phyloP scores from a whole-genome alignment of 495 filamentous ascomycete genomes.

The Hypoxylon fuscum region DNA sequence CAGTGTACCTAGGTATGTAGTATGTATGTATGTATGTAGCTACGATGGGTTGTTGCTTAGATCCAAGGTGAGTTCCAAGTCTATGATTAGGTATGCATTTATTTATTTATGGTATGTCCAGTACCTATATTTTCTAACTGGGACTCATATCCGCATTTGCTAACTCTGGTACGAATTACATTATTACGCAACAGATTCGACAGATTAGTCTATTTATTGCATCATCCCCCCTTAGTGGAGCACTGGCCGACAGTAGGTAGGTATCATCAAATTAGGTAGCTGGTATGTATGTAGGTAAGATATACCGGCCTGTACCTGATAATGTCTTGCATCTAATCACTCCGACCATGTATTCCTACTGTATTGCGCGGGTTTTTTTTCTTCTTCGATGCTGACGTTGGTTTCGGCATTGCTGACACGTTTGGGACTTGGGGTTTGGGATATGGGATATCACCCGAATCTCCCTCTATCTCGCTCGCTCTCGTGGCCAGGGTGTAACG shows the following conservation, averaged over 20 bases:
- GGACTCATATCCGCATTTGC: too few species aligned
- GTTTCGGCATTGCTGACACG: conserved; percentile 7
- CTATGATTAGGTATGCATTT: too few species aligned
- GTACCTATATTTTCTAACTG: too few species aligned
- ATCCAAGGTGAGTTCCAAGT: too few species aligned
- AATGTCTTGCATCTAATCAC: neutral
- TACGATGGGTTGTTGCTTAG: too few species aligned
- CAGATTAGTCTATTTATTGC: conserved; percentile 39
- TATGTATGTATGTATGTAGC: too few species aligned
- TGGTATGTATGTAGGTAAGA: too few species aligned
- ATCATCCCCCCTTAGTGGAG: conserved; percentile 13
- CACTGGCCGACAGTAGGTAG: too few species aligned
- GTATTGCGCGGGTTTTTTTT: neutral
- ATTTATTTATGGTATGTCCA: too few species aligned
- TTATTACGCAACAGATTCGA: conserved; percentile 36
- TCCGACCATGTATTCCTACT: neutral
- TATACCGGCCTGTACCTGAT: neutral
- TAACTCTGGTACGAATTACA: too few species aligned
- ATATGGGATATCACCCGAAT: conserved; percentile 1
- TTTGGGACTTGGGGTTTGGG: neutral
- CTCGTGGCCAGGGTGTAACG: conserved; percentile 17
- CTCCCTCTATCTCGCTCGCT: neutral
- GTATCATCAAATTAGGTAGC: too few species aligned
- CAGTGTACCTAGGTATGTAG: neutral
- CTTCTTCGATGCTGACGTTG: conserved; percentile 1